phyloP scores from a whole-genome alignment of 129 eudicot genomes.

The Flaveria bidentis region DNA sequence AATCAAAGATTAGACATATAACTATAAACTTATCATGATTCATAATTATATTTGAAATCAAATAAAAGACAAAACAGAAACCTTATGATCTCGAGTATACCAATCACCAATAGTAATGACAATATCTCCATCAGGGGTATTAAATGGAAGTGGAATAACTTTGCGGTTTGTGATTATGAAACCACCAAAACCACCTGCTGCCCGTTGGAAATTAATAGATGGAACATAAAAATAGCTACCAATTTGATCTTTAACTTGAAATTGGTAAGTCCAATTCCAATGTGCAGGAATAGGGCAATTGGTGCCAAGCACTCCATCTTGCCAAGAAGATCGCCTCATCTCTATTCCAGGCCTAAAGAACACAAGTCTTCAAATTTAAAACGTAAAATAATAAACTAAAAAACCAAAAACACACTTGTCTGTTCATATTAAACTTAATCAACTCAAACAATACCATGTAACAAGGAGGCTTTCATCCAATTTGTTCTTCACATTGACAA shows the following conservation, averaged over 20 bases:
- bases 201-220: conserved; percentile 80
- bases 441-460: conserved; percentile 51
- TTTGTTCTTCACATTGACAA: conserved; percentile 69
- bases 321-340: conserved; percentile 93
- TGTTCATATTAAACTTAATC: not conserved
- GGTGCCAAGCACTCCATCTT: conserved; percentile 95
- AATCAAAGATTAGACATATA: conserved; percentile 1
- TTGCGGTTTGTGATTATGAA: conserved; percentile 61
- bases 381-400: not conserved
- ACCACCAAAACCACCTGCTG: conserved; percentile 94
- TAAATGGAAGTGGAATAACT: conserved; percentile 61
- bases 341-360: conserved; percentile 80
- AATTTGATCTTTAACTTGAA: conserved; percentile 95
- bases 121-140: conserved; percentile 80
- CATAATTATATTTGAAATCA: not conserved
- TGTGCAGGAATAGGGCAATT: conserved; percentile 83
- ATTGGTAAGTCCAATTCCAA: conserved; percentile 88
- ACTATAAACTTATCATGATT: not conserved
- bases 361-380: not conserved
- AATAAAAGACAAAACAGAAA: conserved; percentile 22
- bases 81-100: conserved; percentile 82
- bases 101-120: conserved; percentile 86
- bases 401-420: not conserved
- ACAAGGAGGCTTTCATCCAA: conserved; percentile 75
- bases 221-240: conserved; percentile 91